Base-by-base conservation (phyloP, 345 rosid genomes). In the Mallotus nudiflorus region DNA sequence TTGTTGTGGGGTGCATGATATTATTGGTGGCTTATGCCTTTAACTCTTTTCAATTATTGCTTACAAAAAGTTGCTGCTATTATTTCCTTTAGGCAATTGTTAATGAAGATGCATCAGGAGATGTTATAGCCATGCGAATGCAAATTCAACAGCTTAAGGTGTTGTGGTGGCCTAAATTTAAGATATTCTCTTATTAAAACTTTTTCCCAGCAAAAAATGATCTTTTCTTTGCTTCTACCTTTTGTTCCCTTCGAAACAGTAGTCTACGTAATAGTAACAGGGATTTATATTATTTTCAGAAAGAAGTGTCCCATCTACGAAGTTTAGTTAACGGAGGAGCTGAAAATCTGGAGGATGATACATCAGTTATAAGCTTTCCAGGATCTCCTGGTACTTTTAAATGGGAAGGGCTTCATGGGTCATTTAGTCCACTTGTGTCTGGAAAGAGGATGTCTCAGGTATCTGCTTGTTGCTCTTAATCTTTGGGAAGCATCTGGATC, bases 141-240 rank as follows among this genome's bases (percentile, higher is more conserved):
- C 97, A 95, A 84, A 95, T 95, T 70, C 99, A 95, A 77, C 97
- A 92, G 59, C 92, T 95, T 14, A 95, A 87, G 96, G 99, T 92
- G 86, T 33, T 56, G 18, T 29, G 3, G 46, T 42, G 46, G 13
- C 46, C 54, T 73, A 6, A 48, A 44, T 53, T 62, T 53, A 10
- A 45, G 60, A 67, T 58, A 4, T 40, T 71, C 44, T 52, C 27
- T 15, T 13, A 20, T 59, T 37, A 9, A 18, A 29, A 62, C 27
- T 29, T 37, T 19, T 46, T 44, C 4, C 25, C 63, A 31, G 50
- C 14, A 50, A 61, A 62, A 52, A 53, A n/a, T 28, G 27, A 19
- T 28, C 15, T 58, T 20, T 52, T 10, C 8, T 19, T 57, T 66
- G 42, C 35, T 60, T 67, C 51, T 39, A 42, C 11, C 54, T 52